A percentile compares a stretch with the other conserved stretches of the same genome.
phyloP scores from a whole-genome alignment of 306 rosid genomes.

The Pueraria montana region DNA sequence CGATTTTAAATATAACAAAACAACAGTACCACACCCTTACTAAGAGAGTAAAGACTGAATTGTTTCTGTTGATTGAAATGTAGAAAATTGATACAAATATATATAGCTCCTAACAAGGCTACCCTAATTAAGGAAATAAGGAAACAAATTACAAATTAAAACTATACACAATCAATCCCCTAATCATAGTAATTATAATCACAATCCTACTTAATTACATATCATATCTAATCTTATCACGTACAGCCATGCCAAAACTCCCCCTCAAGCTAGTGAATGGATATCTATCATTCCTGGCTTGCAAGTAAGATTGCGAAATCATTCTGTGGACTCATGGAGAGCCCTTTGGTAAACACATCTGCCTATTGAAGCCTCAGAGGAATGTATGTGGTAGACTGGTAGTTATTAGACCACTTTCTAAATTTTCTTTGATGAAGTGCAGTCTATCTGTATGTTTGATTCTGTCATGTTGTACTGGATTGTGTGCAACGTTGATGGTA shows the following conservation, averaged over 20 bases:
- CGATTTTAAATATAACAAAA: conserved; percentile 25
- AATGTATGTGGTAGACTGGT: too few species aligned
- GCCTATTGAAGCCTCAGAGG: background rate
- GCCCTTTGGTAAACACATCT: background rate
- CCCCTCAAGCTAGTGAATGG: background rate
- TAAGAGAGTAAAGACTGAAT: background rate
- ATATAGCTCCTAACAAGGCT: background rate
- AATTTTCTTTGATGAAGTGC: background rate
- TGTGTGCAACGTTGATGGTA: background rate
- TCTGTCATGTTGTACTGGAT: background rate
- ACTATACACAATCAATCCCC: background rate
- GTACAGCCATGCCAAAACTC: background rate
- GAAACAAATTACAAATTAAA: background rate
- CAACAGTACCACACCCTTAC: background rate
- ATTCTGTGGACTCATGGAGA: background rate
- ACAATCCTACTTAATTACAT: background rate
- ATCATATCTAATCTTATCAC: background rate
- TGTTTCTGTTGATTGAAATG: background rate
- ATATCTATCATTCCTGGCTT: background rate
- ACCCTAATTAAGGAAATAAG: background rate
- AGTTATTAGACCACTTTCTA: background rate
- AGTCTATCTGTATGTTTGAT: background rate
- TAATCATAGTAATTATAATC: background rate
- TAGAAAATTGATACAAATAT: background rate
- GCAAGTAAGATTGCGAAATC: background rate